Evolutionary conservation across 345 rosid genomes (phyloP).

Genomic region (Salix caprea): DNA sequence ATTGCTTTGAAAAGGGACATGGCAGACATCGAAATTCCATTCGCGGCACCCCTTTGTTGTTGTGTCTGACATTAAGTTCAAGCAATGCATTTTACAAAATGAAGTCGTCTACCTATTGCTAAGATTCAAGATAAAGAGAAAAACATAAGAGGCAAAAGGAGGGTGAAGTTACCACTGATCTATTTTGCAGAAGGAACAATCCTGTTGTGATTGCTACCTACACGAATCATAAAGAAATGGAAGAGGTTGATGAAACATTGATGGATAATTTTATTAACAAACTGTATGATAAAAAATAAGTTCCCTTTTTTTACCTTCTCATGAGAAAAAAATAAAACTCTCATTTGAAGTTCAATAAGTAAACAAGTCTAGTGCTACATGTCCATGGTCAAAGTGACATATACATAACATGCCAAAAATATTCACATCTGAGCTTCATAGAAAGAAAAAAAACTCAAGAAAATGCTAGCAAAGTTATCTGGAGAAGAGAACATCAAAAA

Average conservation of each 20-base stretch:
- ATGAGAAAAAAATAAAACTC: too few relatives aligned
- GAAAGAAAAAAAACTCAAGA: too few relatives aligned
- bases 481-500: too few relatives aligned
- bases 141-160: background rate
- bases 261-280: too few relatives aligned
- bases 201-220: conserved; percentile 51
- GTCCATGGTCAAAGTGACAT: background rate
- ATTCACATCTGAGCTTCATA: too few relatives aligned
- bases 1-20: conserved; percentile 55
- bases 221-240: background rate
- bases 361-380: background rate
- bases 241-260: background rate
- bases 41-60: conserved; percentile 53
- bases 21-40: conserved; percentile 44
- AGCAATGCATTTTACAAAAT: background rate
- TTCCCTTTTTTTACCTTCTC: too few relatives aligned
- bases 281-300: too few relatives aligned
- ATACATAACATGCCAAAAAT: too few relatives aligned
- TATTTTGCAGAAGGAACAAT: conserved; percentile 50
- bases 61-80: conserved; percentile 29
- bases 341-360: too few relatives aligned
- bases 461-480: too few relatives aligned
- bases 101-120: background rate
- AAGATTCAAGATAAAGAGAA: background rate
- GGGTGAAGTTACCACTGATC: conserved; percentile 42